Conservation (phyloP, 805 yeast species). For the Myxozyma mucilagina region DNA sequence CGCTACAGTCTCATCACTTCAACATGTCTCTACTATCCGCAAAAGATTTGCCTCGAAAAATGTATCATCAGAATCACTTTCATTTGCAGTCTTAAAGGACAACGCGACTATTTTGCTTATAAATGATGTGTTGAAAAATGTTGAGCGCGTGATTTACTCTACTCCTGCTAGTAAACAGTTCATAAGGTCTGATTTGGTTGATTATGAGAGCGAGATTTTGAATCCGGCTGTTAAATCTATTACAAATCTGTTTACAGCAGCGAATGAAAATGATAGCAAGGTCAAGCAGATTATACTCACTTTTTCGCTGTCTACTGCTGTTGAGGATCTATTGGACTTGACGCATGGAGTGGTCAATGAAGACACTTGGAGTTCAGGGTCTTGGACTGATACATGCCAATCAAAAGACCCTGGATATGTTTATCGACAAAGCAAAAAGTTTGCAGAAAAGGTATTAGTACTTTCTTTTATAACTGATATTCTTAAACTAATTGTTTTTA, state of each 20-base stretch:
- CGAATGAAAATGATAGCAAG: constrained; percentile 38
- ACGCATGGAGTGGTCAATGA: constrained; percentile 37
- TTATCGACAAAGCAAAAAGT: constrained; percentile 23
- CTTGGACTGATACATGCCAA: constrained; percentile 50
- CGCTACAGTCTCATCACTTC: constrained; percentile 49
- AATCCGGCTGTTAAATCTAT: constrained; percentile 53
- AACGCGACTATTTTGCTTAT: constrained; percentile 53
- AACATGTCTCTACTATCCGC: constrained; percentile 42
- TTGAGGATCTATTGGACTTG: constrained; percentile 18
- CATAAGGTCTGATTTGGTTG: constrained; percentile 34
- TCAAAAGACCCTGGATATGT: constrained; percentile 41
- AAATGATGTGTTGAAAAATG: constrained; percentile 48
- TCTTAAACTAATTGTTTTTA: constrained; percentile 1
- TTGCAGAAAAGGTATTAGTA: constrained; percentile 22
- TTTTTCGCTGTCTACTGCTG: constrained; percentile 55
- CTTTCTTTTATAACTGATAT: not conserved
- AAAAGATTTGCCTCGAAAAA: constrained; percentile 37
- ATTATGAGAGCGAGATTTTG: constrained; percentile 45
- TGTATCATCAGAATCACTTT: constrained; percentile 40
- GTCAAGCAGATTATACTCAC: constrained; percentile 50
- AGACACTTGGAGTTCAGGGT: constrained; percentile 51
- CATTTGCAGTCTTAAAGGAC: constrained; percentile 38
- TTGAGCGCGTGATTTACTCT: constrained; percentile 43
- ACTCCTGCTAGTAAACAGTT: constrained; percentile 42
- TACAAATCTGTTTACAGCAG: constrained; percentile 45